Conservation (phyloP, 2,329 filamentous ascomycete species). For the Fusarium paranaense region DNA sequence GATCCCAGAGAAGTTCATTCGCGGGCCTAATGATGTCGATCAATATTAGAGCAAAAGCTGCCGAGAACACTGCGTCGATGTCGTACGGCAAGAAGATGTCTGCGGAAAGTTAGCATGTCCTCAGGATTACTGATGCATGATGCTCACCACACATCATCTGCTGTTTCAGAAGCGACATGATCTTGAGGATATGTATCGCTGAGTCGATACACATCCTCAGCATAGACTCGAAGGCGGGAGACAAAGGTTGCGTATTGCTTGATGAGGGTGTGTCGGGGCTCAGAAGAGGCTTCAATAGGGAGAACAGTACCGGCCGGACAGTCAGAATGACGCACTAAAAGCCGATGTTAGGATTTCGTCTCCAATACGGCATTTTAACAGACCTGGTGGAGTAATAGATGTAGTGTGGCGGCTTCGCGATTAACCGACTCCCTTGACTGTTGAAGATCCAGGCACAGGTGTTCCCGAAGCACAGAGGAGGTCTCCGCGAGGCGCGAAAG, state of each 20-base stretch:
- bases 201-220: slow-evolving; percentile 38
- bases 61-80: slow-evolving; percentile 35
- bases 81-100: slow-evolving; percentile 38
- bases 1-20: slow-evolving; percentile 34
- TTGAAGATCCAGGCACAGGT: slow-evolving; percentile 20
- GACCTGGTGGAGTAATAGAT: slow-evolving; percentile 29
- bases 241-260: slow-evolving; percentile 3
- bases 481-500: slow-evolving; percentile 31
- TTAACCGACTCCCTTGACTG: slow-evolving; percentile 20
- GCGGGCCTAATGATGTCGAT: slow-evolving; percentile 35
- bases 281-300: slow-evolving; percentile 31
- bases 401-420: slow-evolving; percentile 34
- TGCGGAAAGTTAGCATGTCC: not conserved
- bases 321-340: slow-evolving; percentile 33
- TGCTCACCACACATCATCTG: slow-evolving; percentile 37
- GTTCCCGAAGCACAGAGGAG: slow-evolving; percentile 20
- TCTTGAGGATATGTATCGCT: slow-evolving; percentile 29
- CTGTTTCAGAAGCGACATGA: slow-evolving; percentile 28
- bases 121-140: too few species aligned
- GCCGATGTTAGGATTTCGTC: not conserved
- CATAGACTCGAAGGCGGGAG: slow-evolving; percentile 35
- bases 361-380: too few species aligned
- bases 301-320: slow-evolving; percentile 34
- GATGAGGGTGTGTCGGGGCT: not conserved
- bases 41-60: slow-evolving; percentile 30